A percentile compares a stretch with the other conserved stretches of the same genome.
Conservation (phyloP, 495 filamentous ascomycete species). For the Aspergillus affinis region DNA sequence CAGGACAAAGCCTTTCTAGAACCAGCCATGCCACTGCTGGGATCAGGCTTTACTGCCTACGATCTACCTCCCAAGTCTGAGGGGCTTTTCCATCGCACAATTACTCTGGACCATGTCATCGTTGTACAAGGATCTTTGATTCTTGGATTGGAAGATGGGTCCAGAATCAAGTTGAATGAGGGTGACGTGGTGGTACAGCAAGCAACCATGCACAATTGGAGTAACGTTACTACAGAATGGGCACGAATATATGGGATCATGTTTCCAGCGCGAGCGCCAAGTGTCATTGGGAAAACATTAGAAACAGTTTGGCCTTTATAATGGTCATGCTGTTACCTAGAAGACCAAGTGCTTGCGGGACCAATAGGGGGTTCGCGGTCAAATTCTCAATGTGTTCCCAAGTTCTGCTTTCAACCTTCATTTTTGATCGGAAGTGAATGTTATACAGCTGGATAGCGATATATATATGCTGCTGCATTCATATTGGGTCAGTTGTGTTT, state of each 20-base stretch:
- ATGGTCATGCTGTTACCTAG: too few species aligned
- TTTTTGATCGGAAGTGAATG: too few species aligned
- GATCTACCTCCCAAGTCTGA: constrained; percentile 7
- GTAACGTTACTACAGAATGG: constrained; percentile 8
- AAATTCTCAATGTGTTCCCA: too few species aligned
- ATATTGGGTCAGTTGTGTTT: too few species aligned
- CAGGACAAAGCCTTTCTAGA: too few species aligned
- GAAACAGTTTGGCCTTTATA: constrained; percentile 1
- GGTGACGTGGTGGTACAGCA: constrained; percentile 10
- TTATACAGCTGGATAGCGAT: too few species aligned
- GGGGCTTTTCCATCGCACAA: constrained; percentile 9
- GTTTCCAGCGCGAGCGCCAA: constrained; percentile 1
- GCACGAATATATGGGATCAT: not conserved
- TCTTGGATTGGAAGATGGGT: constrained; percentile 4
- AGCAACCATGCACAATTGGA: constrained; percentile 13
- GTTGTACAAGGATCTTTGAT: constrained; percentile 1
- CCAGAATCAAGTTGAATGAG: not conserved
- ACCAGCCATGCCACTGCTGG: not conserved
- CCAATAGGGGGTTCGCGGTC: too few species aligned
- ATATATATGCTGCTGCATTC: too few species aligned
- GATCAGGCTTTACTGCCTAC: not conserved
- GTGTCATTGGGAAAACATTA: constrained; percentile 7
- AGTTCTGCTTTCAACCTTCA: too few species aligned
- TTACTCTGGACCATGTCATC: constrained; percentile 10
- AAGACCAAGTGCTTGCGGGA: too few species aligned